Evolutionary conservation across 169 alveolate species (phyloP).

Genomic region (Cryptosporidium felis): DNA sequence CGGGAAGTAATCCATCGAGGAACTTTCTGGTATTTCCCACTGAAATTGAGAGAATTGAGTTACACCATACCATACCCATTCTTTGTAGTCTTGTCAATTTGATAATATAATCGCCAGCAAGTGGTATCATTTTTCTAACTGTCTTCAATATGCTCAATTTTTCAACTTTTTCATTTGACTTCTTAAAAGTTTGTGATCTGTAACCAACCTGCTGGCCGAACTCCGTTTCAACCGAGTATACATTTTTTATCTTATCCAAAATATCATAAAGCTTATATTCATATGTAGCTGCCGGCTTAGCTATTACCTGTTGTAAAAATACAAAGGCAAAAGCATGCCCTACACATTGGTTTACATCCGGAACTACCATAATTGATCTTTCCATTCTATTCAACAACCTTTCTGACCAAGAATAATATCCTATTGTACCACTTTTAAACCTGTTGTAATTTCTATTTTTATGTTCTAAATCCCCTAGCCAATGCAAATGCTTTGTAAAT

Average conservation of each 20-base stretch:
- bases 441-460: not conserved
- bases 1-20: constrained; percentile 19
- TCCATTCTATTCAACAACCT: constrained; percentile 58
- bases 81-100: constrained; percentile 50
- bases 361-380: constrained; percentile 56
- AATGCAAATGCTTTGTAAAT: constrained; percentile 48
- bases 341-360: constrained; percentile 67
- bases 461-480: constrained; percentile 38
- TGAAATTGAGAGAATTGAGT: constrained; percentile 47
- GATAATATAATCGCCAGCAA: constrained; percentile 30
- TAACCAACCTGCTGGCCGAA: constrained; percentile 53
- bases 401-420: constrained; percentile 50
- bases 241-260: constrained; percentile 33
- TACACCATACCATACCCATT: constrained; percentile 69
- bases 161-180: not conserved
- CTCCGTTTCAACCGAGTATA: constrained; percentile 26
- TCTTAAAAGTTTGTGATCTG: not conserved
- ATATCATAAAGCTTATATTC: constrained; percentile 16
- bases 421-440: not conserved
- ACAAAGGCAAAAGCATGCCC: constrained; percentile 71
- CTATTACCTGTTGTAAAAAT: constrained; percentile 52
- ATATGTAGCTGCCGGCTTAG: constrained; percentile 22
- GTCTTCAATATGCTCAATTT: constrained; percentile 10
- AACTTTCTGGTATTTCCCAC: constrained; percentile 70
- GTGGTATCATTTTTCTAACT: constrained; percentile 28